phyloP scores from a whole-genome alignment of 2,329 filamentous ascomycete species.

The Escovopsis sp. region DNA sequence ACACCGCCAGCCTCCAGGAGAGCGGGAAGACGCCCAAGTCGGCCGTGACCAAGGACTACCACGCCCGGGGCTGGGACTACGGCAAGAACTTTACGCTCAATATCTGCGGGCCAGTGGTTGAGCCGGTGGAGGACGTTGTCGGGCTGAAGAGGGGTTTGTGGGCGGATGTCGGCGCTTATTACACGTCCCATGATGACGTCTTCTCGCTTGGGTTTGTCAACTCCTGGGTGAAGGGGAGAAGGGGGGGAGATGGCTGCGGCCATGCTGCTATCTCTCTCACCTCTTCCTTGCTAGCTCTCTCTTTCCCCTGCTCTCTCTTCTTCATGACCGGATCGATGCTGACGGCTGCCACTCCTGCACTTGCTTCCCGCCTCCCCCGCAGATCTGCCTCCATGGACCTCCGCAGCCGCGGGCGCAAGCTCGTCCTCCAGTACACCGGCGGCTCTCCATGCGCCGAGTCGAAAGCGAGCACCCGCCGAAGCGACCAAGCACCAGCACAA shows the following conservation, averaged over 20 bases:
- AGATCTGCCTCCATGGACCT: conserved; percentile 36
- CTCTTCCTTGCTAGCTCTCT: too few species aligned
- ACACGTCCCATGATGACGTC: conserved; percentile 47
- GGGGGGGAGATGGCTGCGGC: too few species aligned
- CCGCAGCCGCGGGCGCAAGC: conserved; percentile 51
- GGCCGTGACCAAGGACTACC: conserved; percentile 35
- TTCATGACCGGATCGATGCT: too few species aligned
- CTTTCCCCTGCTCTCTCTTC: too few species aligned
- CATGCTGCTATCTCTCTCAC: neutral
- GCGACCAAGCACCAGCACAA: conserved; percentile 7
- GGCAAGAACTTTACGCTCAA: conserved; percentile 73
- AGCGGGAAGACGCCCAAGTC: conserved; percentile 31
- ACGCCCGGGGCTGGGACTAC: conserved; percentile 61
- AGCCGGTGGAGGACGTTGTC: conserved; percentile 45
- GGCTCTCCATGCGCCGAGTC: conserved; percentile 56
- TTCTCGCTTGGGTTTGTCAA: conserved; percentile 61
- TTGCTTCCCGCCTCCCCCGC: neutral
- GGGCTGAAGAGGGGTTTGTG: conserved; percentile 48
- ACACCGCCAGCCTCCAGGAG: conserved; percentile 30
- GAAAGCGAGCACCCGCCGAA: conserved; percentile 15
- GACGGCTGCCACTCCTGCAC: too few species aligned
- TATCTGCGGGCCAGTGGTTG: conserved; percentile 63
- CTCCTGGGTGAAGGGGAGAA: too few species aligned
- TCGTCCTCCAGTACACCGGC: conserved; percentile 62
- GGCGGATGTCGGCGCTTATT: conserved; percentile 69